Base-by-base conservation (phyloP, 305 asterid genomes). In the Salvia sclarea region DNA sequence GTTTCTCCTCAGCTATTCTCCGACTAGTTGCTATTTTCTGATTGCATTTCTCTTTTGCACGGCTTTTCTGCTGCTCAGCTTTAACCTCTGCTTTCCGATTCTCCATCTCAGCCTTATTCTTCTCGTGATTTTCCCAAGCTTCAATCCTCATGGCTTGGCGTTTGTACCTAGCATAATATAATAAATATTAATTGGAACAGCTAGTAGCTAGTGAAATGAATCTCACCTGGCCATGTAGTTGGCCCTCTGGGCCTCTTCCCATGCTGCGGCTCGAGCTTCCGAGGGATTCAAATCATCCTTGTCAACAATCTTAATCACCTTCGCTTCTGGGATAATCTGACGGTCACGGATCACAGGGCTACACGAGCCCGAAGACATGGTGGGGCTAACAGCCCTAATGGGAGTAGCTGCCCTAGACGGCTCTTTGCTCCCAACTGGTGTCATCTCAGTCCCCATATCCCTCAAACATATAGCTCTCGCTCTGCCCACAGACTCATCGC, bases 221-320 rank as follows among this genome's bases (percentile, higher is more conserved):
- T n/a, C n/a, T 77, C 69, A 93, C 98, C 98, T 88, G 0, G 98
- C 98, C 84, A 73, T 86, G 76, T 88, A 87, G 57, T 91, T 93
- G 33, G 97, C 97, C 7, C 93, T 94, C 58, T 93, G 96, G 0
- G 97, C 98, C 69, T 88, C 96, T 61, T 93, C 98, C 98, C 98
- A 93, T 35, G 95, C 98, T 63, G 74, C 81, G 14, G 98, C 97
- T 40, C 91, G 79, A 10, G 81, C 75, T 78, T 93, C 98, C 38
- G 88, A 35, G 9, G 98, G 88, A 78, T 77, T 85, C 76, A 73
- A n/a, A n/a, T n/a, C n/a, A n/a, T n/a, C n/a, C n/a, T 76, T 77
- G 44, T 77, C 86, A 50, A 63, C 63, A 2, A n/a, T 37, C 56
- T 48, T 75, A 44, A 49, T 71, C 25, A n/a, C n/a, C n/a, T n/a